Evolutionary conservation across 495 filamentous ascomycete genomes (phyloP).

Genomic region (Penicillium chermesinum): DNA sequence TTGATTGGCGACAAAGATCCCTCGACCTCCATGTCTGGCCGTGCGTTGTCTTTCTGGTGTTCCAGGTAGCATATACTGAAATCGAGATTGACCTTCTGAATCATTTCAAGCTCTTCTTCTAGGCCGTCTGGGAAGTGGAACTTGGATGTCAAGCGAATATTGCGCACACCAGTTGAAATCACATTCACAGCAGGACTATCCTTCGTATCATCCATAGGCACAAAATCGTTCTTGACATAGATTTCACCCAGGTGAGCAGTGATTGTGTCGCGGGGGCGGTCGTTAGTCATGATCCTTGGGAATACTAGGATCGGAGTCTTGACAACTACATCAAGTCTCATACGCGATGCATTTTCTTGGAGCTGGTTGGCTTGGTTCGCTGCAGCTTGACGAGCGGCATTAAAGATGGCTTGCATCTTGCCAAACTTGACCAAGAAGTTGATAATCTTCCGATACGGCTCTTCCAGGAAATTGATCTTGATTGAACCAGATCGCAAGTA

Average conservation of each 20-base stretch:
- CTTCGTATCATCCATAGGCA: slow-evolving; percentile 66
- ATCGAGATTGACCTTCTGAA: slow-evolving; percentile 90
- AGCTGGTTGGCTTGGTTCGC: slow-evolving; percentile 89
- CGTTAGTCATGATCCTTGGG: slow-evolving; percentile 60
- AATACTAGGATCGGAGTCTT: slow-evolving; percentile 96
- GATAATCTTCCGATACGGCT: slow-evolving; percentile 97
- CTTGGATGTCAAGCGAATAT: slow-evolving; percentile 82
- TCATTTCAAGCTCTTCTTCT: slow-evolving; percentile 86
- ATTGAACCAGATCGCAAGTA: slow-evolving; percentile 86
- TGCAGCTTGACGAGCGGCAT: slow-evolving; percentile 92
- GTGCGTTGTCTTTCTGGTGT: slow-evolving; percentile 67
- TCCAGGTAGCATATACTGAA: slow-evolving; percentile 89
- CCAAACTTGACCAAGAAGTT: slow-evolving; percentile 97
- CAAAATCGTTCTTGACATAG: slow-evolving; percentile 90
- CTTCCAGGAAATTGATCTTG: slow-evolving; percentile 92
- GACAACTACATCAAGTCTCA: slow-evolving; percentile 89
- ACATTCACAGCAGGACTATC: slow-evolving; percentile 77
- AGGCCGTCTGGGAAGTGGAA: slow-evolving; percentile 72
- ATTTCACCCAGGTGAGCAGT: slow-evolving; percentile 96
- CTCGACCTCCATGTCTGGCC: slow-evolving; percentile 88
- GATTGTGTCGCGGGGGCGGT: slow-evolving; percentile 69
- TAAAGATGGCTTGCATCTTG: slow-evolving; percentile 99
- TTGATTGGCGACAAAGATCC: slow-evolving; percentile 90
- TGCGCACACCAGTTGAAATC: slow-evolving; percentile 83
- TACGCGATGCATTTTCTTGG: slow-evolving; percentile 79